phyloP scores from a whole-genome alignment of 2,329 filamentous ascomycete genomes.

The Passalora sequoiae region DNA sequence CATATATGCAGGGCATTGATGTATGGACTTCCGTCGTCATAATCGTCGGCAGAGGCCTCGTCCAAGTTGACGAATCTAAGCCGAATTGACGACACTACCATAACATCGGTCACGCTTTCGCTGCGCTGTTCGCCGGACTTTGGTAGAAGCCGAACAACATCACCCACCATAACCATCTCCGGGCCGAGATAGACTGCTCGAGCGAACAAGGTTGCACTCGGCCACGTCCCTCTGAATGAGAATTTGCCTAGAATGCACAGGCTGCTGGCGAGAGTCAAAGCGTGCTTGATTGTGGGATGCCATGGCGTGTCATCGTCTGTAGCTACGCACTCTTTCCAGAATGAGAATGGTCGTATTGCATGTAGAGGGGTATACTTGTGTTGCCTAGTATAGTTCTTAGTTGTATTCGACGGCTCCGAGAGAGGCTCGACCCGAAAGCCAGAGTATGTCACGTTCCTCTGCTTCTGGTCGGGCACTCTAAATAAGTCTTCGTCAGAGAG shows the following conservation, averaged over 20 bases:
- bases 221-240: conserved; percentile 52
- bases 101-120: conserved; percentile 44
- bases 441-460: conserved; percentile 44
- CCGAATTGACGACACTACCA: conserved; percentile 51
- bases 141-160: conserved; percentile 48
- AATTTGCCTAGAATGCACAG: conserved; percentile 50
- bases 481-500: conserved; percentile 45
- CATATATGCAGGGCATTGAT: conserved; percentile 45
- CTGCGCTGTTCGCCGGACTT: conserved; percentile 15
- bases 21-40: conserved; percentile 41
- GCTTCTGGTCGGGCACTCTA: conserved; percentile 36
- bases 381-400: conserved; percentile 51
- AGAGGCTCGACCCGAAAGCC: conserved; percentile 56
- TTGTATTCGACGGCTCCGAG: conserved; percentile 40
- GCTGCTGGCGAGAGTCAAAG: conserved; percentile 50
- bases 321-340: conserved; percentile 49
- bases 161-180: conserved; percentile 52
- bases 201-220: conserved; percentile 49
- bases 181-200: conserved; percentile 53
- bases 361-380: conserved; percentile 53
- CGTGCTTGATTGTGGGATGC: conserved; percentile 52
- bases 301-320: conserved; percentile 38
- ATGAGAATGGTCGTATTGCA: conserved; percentile 51
- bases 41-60: conserved; percentile 42
- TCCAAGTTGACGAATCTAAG: conserved; percentile 48